Conservation (phyloP, 2,329 filamentous ascomycete genomes). For the Aspergillus sergii region DNA sequence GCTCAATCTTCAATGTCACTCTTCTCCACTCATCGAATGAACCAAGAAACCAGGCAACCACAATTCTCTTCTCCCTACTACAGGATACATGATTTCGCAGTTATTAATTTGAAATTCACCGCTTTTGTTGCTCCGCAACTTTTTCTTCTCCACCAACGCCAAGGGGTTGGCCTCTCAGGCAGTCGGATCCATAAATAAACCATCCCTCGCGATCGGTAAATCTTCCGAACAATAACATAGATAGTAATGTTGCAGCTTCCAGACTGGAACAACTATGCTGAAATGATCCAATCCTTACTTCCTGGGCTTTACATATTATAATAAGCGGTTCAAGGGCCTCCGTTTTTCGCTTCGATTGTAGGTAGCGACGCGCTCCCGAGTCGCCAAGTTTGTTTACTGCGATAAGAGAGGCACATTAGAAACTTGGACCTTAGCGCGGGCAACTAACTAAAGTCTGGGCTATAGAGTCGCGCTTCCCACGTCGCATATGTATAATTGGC, state of each 20-base stretch:
- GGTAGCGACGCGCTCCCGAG: not conserved
- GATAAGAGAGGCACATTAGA: not conserved
- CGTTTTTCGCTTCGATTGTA: not conserved
- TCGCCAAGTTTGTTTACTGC: slow-evolving; percentile 1
- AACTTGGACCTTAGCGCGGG: not conserved
- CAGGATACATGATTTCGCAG: not conserved
- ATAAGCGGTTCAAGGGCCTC: not conserved
- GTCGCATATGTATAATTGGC: slow-evolving; percentile 1
- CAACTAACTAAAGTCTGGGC: not conserved
- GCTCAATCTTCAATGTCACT: not conserved
- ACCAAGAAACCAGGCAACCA: not conserved
- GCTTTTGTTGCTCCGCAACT: slow-evolving; percentile 15
- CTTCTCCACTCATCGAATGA: not conserved
- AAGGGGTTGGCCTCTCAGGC: not conserved
- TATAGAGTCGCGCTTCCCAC: slow-evolving; percentile 1
- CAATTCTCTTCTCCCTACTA: not conserved
- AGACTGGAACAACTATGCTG: not conserved
- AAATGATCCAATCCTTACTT: not conserved
- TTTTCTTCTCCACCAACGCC: not conserved
- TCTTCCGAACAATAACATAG: not conserved
- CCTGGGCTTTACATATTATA: not conserved
- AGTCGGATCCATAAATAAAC: slow-evolving; percentile 3
- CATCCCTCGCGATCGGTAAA: not conserved
- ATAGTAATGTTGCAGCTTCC: not conserved
- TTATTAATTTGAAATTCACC: slow-evolving; percentile 5